Base-by-base conservation (phyloP, 2,329 filamentous ascomycete genomes). In the Neofusicoccum sp. region DNA sequence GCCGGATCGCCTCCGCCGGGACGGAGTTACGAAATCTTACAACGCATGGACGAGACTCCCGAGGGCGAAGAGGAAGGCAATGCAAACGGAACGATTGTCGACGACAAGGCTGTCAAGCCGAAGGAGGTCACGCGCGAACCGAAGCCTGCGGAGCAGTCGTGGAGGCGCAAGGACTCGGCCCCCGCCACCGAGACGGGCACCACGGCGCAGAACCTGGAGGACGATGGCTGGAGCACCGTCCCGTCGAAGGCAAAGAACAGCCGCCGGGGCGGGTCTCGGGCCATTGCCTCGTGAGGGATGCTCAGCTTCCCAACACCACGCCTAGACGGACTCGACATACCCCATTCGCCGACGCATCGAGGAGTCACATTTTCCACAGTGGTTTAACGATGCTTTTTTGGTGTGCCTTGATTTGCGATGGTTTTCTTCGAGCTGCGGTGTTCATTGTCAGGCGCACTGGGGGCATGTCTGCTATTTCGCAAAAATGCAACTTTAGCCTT, bases 11-110 rank as follows among this genome's bases (percentile, higher is more conserved):
- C 76, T 63, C 77, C 78, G 58, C 31, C 48, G 7, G 76, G 76
- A 28, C 77, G 77, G 40, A 82, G 78, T 67, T 82, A 81, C 65
- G 84, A 85, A 67, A 80, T 86, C 66, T 77, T 86, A 63, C 80
- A 78, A 67, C 77, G 81, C 66, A 75, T 75, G 24, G 72, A 73
- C 14, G 59, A 64, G 44, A 68, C 69, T 7, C 68, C 62, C 31
- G 74, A 74, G n/a, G 65, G 64, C 7, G 69, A 68, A 28, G 70
- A 67, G 9, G 70, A 70, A 14, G 68, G 63, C 63, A 76, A 73
- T 59, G 82, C 83, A 41, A 80, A 84, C 64, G 77, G 78, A 48
- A 73, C 78, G 51, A 79, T 80, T 59, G 76, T 81, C 54, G 76
- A 77, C 34, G 77, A 84, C 72, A 83, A 84, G 72, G 78, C 76